Evolutionary conservation across 371 early-diverging fungal genomes (phyloP).

Genomic region (Actinomortierella ambigua): DNA sequence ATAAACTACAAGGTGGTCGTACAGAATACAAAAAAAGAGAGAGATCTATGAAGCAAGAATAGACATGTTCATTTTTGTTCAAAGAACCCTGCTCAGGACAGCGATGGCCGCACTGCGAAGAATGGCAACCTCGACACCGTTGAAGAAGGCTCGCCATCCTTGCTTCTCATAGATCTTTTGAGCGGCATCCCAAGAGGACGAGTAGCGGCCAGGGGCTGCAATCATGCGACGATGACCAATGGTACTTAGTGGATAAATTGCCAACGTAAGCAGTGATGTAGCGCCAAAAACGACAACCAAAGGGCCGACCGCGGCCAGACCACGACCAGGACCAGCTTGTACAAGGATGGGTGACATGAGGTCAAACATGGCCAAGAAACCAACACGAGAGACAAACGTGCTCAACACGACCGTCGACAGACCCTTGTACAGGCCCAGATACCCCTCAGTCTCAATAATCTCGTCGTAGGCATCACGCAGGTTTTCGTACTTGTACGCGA

Average conservation of each 20-base stretch:
- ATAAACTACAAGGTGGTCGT: too few relatives aligned
- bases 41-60: too few relatives aligned
- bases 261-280: slow-evolving; percentile 9
- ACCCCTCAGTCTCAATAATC: slow-evolving; percentile 10
- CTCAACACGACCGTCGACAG: slow-evolving; percentile 13
- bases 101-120: slow-evolving; percentile 13
- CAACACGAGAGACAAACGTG: slow-evolving; percentile 24
- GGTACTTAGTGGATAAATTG: slow-evolving; percentile 17
- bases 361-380: slow-evolving; percentile 17
- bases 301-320: slow-evolving; percentile 3
- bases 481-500: slow-evolving; percentile 18
- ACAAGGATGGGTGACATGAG: slow-evolving; percentile 8
- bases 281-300: slow-evolving; percentile 10
- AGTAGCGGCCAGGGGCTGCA: slow-evolving; percentile 23
- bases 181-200: slow-evolving; percentile 33
- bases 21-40: too few relatives aligned
- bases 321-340: neutral
- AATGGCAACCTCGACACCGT: slow-evolving; percentile 20
- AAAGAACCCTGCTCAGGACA: slow-evolving; percentile 8
- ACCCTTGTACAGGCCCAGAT: slow-evolving; percentile 29
- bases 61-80: neutral
- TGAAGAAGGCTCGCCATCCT: slow-evolving; percentile 27
- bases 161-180: slow-evolving; percentile 32
- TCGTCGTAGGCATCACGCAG: slow-evolving; percentile 6
- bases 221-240: slow-evolving; percentile 30